Percentiles rank a stretch among this genome's conserved stretches.
Evolutionary conservation across 148 eudicot species (phyloP).

Genomic region (Camellia sinensis): DNA sequence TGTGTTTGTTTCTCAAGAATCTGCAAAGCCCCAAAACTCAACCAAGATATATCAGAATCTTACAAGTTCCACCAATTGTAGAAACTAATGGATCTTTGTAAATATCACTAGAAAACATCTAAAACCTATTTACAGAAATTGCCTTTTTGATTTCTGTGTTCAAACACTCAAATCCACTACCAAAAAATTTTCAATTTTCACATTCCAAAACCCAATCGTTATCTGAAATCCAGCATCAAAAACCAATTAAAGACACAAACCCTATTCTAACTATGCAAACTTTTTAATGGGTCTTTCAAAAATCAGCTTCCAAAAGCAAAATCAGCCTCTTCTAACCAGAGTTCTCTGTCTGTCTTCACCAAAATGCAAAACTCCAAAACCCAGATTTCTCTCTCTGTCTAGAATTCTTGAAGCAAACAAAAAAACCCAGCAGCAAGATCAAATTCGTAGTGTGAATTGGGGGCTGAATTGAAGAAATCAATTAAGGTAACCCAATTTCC

Average conservation of each 20-base stretch:
- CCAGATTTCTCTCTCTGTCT: not conserved
- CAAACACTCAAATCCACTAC: not conserved
- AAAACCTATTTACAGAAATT: not conserved
- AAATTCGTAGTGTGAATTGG: not conserved
- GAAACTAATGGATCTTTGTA: not conserved
- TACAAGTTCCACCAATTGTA: not conserved
- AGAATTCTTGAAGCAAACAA: not conserved
- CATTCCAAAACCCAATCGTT: not conserved
- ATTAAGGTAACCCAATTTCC: not conserved
- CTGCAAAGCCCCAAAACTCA: not conserved
- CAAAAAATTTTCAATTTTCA: not conserved
- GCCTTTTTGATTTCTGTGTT: not conserved
- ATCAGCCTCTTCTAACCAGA: not conserved
- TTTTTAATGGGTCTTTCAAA: not conserved
- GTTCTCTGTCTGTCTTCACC: not conserved
- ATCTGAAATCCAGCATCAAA: not conserved
- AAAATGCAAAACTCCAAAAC: not conserved
- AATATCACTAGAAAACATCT: not conserved
- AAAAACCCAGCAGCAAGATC: slow-evolving; percentile 5
- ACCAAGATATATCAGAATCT: not conserved
- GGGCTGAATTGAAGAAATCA: slow-evolving; percentile 5
- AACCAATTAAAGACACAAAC: not conserved
- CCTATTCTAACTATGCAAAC: not conserved
- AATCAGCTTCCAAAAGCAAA: not conserved
- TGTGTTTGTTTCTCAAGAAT: too few species aligned